Conservation (phyloP, 2,329 filamentous ascomycete species). For the Clonostachys rosea region DNA sequence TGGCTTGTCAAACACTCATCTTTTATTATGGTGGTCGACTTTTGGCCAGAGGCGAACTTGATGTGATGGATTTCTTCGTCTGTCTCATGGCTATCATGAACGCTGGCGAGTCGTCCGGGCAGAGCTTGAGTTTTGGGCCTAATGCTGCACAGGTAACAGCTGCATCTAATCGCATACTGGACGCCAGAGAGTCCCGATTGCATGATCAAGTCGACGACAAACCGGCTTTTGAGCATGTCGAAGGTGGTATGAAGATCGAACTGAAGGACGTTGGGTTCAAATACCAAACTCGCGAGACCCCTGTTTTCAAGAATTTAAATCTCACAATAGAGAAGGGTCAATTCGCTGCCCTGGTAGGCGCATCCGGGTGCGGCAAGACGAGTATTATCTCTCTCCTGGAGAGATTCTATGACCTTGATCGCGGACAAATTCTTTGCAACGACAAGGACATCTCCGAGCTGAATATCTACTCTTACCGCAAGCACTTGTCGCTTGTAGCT, state of each 20-base stretch:
- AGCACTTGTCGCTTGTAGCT: conserved; percentile 63
- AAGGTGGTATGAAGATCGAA: conserved; percentile 51
- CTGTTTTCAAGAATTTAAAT: conserved; percentile 56
- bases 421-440: conserved; percentile 62
- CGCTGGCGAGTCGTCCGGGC: conserved; percentile 62
- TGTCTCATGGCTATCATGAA: conserved; percentile 64
- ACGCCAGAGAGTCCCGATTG: conserved; percentile 38
- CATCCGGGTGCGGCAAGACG: conserved; percentile 69
- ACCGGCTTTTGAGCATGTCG: conserved; percentile 36
- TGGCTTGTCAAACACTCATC: conserved; percentile 59
- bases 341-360: conserved; percentile 66
- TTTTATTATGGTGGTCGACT: conserved; percentile 65
- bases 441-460: conserved; percentile 53
- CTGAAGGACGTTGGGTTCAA: conserved; percentile 52
- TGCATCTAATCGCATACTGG: conserved; percentile 56
- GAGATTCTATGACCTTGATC: conserved; percentile 64
- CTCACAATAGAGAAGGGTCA: conserved; percentile 64
- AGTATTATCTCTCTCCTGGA: conserved; percentile 64
- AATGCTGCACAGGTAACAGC: conserved; percentile 57
- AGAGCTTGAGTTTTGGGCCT: conserved; percentile 63
- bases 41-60: conserved; percentile 44
- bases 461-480: conserved; percentile 58
- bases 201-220: conserved; percentile 33
- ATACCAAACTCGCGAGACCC: conserved; percentile 52
- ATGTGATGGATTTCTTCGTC: conserved; percentile 42